Evolutionary conservation across 352 stramenopile species (phyloP), one percentile per base, ranked within the genome.

Genomic region (Globisporangium abappressorium): DNA sequence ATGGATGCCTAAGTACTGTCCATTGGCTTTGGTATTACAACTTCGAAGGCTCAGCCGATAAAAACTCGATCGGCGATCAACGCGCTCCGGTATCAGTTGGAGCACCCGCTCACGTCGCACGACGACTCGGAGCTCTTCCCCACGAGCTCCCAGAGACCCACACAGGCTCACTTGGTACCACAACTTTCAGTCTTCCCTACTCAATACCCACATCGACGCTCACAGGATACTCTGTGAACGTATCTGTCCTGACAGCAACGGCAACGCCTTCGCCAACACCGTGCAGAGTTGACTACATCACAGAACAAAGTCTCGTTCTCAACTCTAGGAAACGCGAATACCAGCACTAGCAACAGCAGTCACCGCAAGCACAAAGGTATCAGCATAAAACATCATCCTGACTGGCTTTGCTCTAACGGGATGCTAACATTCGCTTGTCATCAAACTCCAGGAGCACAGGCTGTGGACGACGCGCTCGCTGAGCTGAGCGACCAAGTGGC

Each of bases 91-190:
- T 92, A 93, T 51, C 84, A 94, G 47, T 70, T 94, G 11, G 72
- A 87, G n/a, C 84, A 94, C 57, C 86, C 86, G 0, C 70, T 94
- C 18, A 94, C 84, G 34, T 90, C 86, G 1, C 86, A 93, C 54
- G 84, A 93, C 67, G 84, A 94, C 65, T 84, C 76, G 30, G 80
- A 89, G 8, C 57, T 92, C 22, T 76, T 75, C 62, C 75, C 75
- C 34, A 54, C 73, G 2, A 79, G 74, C 60, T 88, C 77, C 24
- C 79, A 89, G 62, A 72, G 75, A 24, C 65, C 72, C 28, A 92
- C 84, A 7, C 73, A 84, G 60, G 59, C 81, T 11, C 77, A 85
- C 33, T 55, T 89, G 58, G 84, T 90, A 77, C 43, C 62, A 15
- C 20, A 47, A 1, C 18, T 46, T 20, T 46, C 55, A 22, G 41